Evolutionary conservation across 129 eudicot species (phyloP), one percentile per base, ranked within the genome.

Genomic region (Logfia minima): DNA sequence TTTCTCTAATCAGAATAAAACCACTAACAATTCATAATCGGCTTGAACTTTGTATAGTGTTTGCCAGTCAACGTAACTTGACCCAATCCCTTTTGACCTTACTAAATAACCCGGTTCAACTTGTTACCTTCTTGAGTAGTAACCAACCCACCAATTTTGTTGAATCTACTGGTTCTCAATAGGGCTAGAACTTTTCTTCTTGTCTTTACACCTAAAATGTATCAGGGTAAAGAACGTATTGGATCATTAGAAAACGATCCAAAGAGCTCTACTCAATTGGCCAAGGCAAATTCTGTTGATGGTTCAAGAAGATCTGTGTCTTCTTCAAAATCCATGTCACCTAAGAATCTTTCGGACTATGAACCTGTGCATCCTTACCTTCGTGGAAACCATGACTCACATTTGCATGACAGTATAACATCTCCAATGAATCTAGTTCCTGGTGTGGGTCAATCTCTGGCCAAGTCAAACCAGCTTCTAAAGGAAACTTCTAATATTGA

Each of bases 281-380:
- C 75, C 43, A 45, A 73, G 14, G 80, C 70, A 53, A 71, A 70
- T 31, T 31, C 56, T 62, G 43, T 73, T 26, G 63, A 34, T 32
- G 45, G 55, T 58, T 73, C 77, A 10, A 73, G 34, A 73, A 73
- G 23, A 29, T 58, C 77, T 0, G 7, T 58, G 22, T 34, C 68
- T 32, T 73, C 79, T 2, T 59, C 81, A 0, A 28, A 60, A 58
- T 77, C 74, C n/a, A 8, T 22, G 48, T 19, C 74, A 35, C 53
- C 75, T 23, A 66, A 39, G 53, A 19, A 45, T 61, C 71, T 31
- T 45, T 51, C 64, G 2, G 39, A 24, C 8, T 9, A 13, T 77
- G 74, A 77, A 17, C 67, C 81, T 22, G 58, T 35, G 67, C 81
- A 77, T 77, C 81, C 75, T 66, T 77, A 77, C 75, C 79, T 68